Evolutionary conservation across 192 early-diverging fungal species (phyloP).

Genomic region (Linnemannia elongata): DNA sequence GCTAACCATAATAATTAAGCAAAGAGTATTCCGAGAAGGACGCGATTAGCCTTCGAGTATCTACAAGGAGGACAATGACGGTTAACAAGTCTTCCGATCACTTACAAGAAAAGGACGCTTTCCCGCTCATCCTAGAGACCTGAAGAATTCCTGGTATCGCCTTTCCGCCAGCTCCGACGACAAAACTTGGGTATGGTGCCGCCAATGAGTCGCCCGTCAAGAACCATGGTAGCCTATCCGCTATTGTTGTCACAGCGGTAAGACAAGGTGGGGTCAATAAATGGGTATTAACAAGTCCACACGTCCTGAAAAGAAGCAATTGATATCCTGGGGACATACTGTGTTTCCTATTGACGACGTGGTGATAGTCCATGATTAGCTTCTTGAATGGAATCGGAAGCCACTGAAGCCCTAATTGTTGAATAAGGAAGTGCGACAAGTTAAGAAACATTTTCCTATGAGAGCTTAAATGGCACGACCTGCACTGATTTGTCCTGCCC

Average conservation of each 20-base stretch:
- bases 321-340: neutral
- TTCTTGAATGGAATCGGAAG: constrained; percentile 53
- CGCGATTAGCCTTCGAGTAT: no score
- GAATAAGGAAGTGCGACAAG: neutral
- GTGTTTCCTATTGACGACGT: constrained; percentile 40
- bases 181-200: constrained; percentile 42
- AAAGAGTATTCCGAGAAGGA: neutral
- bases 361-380: constrained; percentile 52
- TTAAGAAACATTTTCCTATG: neutral
- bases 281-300: no score
- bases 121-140: constrained; percentile 49
- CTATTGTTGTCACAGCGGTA: neutral
- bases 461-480: no score
- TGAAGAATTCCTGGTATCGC: constrained; percentile 39
- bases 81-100: no score
- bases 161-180: constrained; percentile 38
- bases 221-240: constrained; percentile 49
- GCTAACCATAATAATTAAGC: constrained; percentile 8
- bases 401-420: constrained; percentile 41
- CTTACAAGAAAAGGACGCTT: constrained; percentile 44
- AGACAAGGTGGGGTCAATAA: no score
- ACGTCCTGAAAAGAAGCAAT: neutral
- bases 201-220: constrained; percentile 33
- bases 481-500: neutral
- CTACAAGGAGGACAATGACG: neutral